These are phyloP conservation scores for Pseudogymnoascus sp. DNA, from an alignment of 2,329 filamentous ascomycete genomes.

Conservation along the genomic window DNA sequence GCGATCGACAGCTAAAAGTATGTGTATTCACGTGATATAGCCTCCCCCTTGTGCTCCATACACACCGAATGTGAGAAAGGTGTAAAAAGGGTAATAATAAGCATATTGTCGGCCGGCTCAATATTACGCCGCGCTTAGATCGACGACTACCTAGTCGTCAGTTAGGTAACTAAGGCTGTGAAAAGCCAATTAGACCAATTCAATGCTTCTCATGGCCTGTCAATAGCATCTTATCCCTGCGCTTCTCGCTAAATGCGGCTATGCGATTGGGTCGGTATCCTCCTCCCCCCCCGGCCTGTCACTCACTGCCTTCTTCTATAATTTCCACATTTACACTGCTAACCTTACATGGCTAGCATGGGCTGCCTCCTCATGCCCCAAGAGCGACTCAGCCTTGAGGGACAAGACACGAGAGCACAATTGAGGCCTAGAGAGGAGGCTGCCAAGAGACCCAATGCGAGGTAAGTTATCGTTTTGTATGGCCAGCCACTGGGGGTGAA, in stretches of 20 bases:
- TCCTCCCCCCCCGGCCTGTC: not conserved
- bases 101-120: not conserved
- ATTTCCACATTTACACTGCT: not conserved
- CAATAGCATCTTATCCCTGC: not conserved
- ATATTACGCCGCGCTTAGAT: not conserved
- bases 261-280: not conserved
- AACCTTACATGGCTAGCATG: not conserved
- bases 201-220: too few relatives aligned
- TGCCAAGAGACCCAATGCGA: not conserved
- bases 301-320: not conserved
- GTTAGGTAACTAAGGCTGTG: not conserved
- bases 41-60: not conserved
- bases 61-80: not conserved
- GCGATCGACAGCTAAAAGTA: not conserved
- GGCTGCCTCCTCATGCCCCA: not conserved
- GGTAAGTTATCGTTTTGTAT: not conserved
- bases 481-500: not conserved
- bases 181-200: too few relatives aligned
- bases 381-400: not conserved
- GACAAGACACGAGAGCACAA: not conserved
- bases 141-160: too few relatives aligned
- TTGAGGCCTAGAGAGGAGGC: not conserved
- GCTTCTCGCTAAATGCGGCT: not conserved
- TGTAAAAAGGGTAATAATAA: not conserved
- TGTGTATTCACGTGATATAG: not conserved